These are phyloP conservation scores for Acorus gramineus DNA, from an alignment of 106 monocot species.

Conservation along the genomic window DNA sequence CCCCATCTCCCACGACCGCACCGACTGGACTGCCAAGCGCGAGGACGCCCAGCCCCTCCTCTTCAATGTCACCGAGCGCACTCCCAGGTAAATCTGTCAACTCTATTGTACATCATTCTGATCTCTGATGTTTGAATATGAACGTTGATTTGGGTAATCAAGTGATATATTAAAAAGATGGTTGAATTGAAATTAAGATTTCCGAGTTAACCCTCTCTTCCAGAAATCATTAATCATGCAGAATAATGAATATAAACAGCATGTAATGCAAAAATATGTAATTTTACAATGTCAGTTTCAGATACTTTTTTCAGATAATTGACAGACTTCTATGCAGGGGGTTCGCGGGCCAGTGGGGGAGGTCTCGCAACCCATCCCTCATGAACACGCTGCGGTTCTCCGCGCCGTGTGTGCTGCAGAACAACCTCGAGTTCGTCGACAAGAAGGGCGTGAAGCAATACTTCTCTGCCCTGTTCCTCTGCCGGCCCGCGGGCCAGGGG, in stretches of 20 bases:
- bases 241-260: no score
- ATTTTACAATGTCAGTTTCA: no score
- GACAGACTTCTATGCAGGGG: slow-evolving; percentile 16
- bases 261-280: no score
- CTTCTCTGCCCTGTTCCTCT: slow-evolving; percentile 77
- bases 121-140: no score
- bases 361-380: slow-evolving; percentile 13
- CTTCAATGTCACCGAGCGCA: slow-evolving; percentile 59
- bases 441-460: slow-evolving; percentile 51
- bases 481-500: slow-evolving; percentile 88
- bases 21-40: slow-evolving; percentile 81
- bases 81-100: background rate
- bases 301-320: no score
- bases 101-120: no score
- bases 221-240: no score
- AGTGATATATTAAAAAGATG: no score
- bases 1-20: slow-evolving; percentile 96
- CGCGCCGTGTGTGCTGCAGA: slow-evolving; percentile 74
- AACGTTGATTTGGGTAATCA: no score
- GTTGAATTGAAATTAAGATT: no score
- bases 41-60: slow-evolving; percentile 81
- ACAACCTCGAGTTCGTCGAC: slow-evolving; percentile 60
- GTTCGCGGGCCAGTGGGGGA: slow-evolving; percentile 70
- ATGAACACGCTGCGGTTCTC: slow-evolving; percentile 56
- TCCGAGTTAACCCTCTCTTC: no score